These are phyloP conservation scores for Heterobasidion annosum DNA, from an alignment of 1,284 basidiomycete genomes.

Conservation along the genomic window DNA sequence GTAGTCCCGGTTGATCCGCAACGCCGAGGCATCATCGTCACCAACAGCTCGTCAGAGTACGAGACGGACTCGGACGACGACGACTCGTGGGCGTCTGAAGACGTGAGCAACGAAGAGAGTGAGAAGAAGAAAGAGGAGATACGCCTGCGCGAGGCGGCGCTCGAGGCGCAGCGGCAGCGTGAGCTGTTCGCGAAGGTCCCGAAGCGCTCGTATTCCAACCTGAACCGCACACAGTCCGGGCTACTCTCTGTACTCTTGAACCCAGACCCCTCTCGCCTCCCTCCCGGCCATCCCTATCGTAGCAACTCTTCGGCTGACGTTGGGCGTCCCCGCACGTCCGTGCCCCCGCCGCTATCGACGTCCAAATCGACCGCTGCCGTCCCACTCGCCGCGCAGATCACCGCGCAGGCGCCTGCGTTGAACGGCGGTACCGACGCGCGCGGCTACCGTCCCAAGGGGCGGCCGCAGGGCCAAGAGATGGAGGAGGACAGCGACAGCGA, in stretches of 20 bases:
- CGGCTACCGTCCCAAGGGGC: slow-evolving; percentile 51
- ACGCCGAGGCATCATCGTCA: slow-evolving; percentile 19
- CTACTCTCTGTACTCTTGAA: slow-evolving; percentile 61
- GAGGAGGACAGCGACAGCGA: slow-evolving; percentile 60
- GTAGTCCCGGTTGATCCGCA: neutral
- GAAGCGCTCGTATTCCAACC: slow-evolving; percentile 51
- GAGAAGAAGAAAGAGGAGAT: slow-evolving; percentile 21
- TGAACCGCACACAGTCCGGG: slow-evolving; percentile 46
- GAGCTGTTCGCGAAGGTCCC: slow-evolving; percentile 77
- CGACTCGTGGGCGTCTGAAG: slow-evolving; percentile 43
- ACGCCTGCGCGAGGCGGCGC: slow-evolving; percentile 32
- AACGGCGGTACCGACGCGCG: slow-evolving; percentile 10
- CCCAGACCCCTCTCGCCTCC: slow-evolving; percentile 54
- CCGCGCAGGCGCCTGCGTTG: slow-evolving; percentile 22
- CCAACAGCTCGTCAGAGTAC: slow-evolving; percentile 23
- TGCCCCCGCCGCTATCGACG: slow-evolving; percentile 29
- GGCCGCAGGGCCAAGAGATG: slow-evolving; percentile 58
- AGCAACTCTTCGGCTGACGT: slow-evolving; percentile 42
- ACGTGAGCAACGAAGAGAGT: slow-evolving; percentile 26
- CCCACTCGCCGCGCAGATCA: slow-evolving; percentile 52
- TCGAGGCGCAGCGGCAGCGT: slow-evolving; percentile 59
- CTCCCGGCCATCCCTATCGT: slow-evolving; percentile 49
- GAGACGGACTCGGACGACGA: slow-evolving; percentile 45
- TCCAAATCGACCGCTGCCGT: slow-evolving; percentile 62
- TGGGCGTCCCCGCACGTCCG: slow-evolving; percentile 15